Percentiles rank a stretch among this genome's conserved stretches.
These are phyloP conservation scores for Rubia yunnanensis DNA, from an alignment of 257 asterid species.

Conservation along the genomic window DNA sequence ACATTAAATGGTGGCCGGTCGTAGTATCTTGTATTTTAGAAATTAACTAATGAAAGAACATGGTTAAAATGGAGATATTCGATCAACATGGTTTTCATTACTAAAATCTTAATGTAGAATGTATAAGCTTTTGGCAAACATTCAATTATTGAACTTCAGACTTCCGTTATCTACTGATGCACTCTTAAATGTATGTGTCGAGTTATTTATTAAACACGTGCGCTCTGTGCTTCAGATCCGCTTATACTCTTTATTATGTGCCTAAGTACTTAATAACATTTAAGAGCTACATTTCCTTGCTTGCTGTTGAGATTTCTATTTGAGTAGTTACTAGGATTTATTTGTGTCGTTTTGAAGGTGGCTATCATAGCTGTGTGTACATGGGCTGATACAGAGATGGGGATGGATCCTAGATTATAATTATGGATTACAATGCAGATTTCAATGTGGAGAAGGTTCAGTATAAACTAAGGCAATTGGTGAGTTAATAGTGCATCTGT, in stretches of 20 bases:
- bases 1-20: neutral
- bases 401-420: constrained; percentile 12
- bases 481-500: constrained; percentile 18
- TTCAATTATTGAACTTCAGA: neutral
- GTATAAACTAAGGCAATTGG: constrained; percentile 77
- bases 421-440: constrained; percentile 42
- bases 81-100: neutral
- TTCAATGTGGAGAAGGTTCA: constrained; percentile 98
- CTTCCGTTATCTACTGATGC: neutral
- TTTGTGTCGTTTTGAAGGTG: neutral
- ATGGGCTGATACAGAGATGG: neutral
- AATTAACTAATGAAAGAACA: neutral
- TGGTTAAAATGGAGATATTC: neutral
- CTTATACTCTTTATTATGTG: neutral
- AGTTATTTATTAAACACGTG: neutral
- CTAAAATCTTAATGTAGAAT: neutral
- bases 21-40: neutral
- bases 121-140: neutral
- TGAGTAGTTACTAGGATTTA: neutral
- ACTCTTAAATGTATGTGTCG: neutral
- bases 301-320: neutral
- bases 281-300: neutral
- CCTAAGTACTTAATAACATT: neutral
- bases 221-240: neutral
- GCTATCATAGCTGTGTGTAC: neutral